Evolutionary conservation across 2,329 filamentous ascomycete genomes (phyloP), one percentile per base, ranked within the genome.

Genomic region (Colletotrichum tropicicola): DNA sequence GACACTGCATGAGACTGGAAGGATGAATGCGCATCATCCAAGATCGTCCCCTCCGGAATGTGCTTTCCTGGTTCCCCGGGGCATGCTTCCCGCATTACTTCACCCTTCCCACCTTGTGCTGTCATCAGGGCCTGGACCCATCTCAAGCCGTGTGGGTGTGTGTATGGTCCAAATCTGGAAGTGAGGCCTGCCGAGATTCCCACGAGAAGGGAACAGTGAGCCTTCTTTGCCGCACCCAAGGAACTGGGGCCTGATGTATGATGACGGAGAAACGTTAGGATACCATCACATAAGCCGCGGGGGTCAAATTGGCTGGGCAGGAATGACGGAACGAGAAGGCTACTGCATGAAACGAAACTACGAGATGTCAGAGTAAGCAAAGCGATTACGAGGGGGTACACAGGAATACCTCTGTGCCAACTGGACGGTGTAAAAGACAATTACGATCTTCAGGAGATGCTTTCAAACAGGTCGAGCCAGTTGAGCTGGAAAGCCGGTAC

Each of bases 21-120:
- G 49, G 49, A 61, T 51, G 30, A 68, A 76, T 75, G 77, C 74
- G 75, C 74, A 78, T 79, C 75, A 78, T 76, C 71, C 71, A 70
- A 75, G 73, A 75, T 74, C 72, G 73, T 69, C 73, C 70, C 71
- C 71, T 61, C 74, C 78, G 79, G 79, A 75, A 77, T 45, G 70
- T 68, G 67, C 67, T 68, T 56, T 73, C 68, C 68, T 78, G 75
- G 74, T 78, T 80, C 78, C 78, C 74, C 78, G 78, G 71, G 68
- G 67, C 74, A 71, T 74, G 70, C 70, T 73, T 79, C 77, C 77
- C 77, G 77, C 76, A 73, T 71, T 71, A 74, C 72, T 71, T 71
- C 72, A 67, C 75, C 69, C 55, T 49, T 69, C 57, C 56, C 66
- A 71, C 72, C 71, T 72, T 69, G 73, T 72, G 71, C 73, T 71